Conservation (phyloP, 495 filamentous ascomycete genomes). For the Bathelium albidoporum region DNA sequence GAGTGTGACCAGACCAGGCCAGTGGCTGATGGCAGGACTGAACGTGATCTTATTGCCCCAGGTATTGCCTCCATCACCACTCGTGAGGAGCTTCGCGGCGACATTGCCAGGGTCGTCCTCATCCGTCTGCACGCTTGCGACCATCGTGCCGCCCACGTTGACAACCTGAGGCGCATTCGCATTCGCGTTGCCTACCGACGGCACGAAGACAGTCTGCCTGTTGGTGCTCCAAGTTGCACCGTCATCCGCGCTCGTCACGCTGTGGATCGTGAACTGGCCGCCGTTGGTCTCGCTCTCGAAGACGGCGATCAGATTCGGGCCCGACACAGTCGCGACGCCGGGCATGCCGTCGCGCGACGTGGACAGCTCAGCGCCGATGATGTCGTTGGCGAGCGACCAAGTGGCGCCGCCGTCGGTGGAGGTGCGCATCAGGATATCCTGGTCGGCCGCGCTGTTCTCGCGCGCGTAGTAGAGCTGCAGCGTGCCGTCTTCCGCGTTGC, state of each 20-base stretch:
- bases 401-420: constrained; percentile 44
- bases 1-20: constrained; percentile 36
- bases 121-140: constrained; percentile 52
- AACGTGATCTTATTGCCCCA: constrained; percentile 36
- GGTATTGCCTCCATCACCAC: constrained; percentile 29
- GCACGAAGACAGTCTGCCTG: constrained; percentile 43
- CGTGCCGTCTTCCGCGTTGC: constrained; percentile 34
- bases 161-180: constrained; percentile 52
- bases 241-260: constrained; percentile 47
- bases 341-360: constrained; percentile 51
- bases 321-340: constrained; percentile 38
- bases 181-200: constrained; percentile 33
- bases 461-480: constrained; percentile 50
- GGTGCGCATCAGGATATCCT: constrained; percentile 48
- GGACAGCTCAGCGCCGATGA: constrained; percentile 36
- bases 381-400: constrained; percentile 39
- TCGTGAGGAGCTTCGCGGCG: constrained; percentile 31
- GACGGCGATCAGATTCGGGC: constrained; percentile 44
- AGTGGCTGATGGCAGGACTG: constrained; percentile 25
- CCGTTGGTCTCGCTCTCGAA: constrained; percentile 41
- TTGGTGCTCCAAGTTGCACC: constrained; percentile 43
- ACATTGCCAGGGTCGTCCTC: constrained; percentile 34
- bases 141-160: constrained; percentile 46
- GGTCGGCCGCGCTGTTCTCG: constrained; percentile 45
- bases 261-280: constrained; percentile 45